Percentiles rank a stretch among this genome's conserved stretches.
Evolutionary conservation across 257 asterid species (phyloP).

Genomic region (Henckelia pumila): DNA sequence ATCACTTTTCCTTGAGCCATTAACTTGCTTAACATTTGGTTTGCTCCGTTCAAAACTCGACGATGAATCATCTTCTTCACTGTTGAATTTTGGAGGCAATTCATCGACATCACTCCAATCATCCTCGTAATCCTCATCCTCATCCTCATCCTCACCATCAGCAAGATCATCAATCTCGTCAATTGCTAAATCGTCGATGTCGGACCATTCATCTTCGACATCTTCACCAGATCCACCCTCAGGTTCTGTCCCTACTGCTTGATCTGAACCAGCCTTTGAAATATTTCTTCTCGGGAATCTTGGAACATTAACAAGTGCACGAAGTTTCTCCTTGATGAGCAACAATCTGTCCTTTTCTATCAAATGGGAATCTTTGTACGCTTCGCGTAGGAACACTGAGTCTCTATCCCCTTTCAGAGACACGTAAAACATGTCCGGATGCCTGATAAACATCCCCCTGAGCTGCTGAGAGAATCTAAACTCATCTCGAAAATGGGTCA

Average conservation of each 20-base stretch:
- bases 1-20: constrained; percentile 42
- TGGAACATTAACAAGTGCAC: constrained; percentile 74
- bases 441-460: constrained; percentile 96
- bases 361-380: constrained; percentile 82
- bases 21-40: constrained; percentile 30
- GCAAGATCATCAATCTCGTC: constrained; percentile 45
- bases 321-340: constrained; percentile 94
- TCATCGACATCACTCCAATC: constrained; percentile 75
- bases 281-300: constrained; percentile 45
- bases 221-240: constrained; percentile 45
- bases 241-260: constrained; percentile 33
- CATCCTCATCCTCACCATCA: constrained; percentile 38
- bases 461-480: constrained; percentile 95
- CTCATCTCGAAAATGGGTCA: constrained; percentile 93
- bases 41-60: constrained; percentile 38
- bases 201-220: constrained; percentile 64
- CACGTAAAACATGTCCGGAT: constrained; percentile 93
- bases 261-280: constrained; percentile 33
- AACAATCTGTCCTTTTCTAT: constrained; percentile 76
- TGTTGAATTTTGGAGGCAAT: constrained; percentile 70
- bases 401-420: constrained; percentile 94
- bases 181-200: constrained; percentile 52
- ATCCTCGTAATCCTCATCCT: constrained; percentile 30
- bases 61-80: constrained; percentile 41
- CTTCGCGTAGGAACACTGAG: constrained; percentile 94